Evolutionary conservation across 768 basidiomycete species (phyloP), one percentile per base, ranked within the genome.

Genomic region (Termitomyces titanicus): DNA sequence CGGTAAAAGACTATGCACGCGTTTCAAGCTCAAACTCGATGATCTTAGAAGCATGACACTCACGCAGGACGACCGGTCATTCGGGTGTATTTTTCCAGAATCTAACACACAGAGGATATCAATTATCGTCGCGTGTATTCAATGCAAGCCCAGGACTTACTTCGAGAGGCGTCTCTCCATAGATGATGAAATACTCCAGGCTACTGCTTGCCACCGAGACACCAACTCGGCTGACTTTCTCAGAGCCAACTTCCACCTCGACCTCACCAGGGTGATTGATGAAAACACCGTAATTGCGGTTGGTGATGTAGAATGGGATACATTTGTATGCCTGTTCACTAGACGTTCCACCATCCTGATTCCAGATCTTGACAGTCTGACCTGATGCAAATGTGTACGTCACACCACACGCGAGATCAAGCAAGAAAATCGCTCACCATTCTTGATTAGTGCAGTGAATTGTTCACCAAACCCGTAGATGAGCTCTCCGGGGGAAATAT

Each of bases 231-330:
- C 76, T 76, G 61, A 85, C 82, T 68, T 82, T 82, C 68, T 86
- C 84, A 59, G 83, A 82, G 12, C 82, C 81, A 4, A 89, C 81
- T 63, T 89, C 88, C 38, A 89, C 79, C 63, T 89, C 86, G 24
- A 90, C 86, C 62, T 89, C 88, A 10, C 86, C 88, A 0, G 86
- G 78, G 60, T 88, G 81, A 68, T 89, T 87, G 64, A 91, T 81
- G 64, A 89, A 90, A 13, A 89, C 79, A 33, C 87, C 89, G 57
- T 89, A 90, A 54, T 83, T 82, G 45, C 82, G 73, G 64, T 85
- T 85, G 15, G 84, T 85, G 63, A 87, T 80, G 59, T 85, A 85
- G 68, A 86, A 87, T 1, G 85, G 85, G 13, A 86, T 74, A 55
- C 79, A 82, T 76, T 85, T 85, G 67, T 85, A 86, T 0, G 82